Conservation (phyloP, 306 rosid species). For the Ziziphus jujuba region DNA sequence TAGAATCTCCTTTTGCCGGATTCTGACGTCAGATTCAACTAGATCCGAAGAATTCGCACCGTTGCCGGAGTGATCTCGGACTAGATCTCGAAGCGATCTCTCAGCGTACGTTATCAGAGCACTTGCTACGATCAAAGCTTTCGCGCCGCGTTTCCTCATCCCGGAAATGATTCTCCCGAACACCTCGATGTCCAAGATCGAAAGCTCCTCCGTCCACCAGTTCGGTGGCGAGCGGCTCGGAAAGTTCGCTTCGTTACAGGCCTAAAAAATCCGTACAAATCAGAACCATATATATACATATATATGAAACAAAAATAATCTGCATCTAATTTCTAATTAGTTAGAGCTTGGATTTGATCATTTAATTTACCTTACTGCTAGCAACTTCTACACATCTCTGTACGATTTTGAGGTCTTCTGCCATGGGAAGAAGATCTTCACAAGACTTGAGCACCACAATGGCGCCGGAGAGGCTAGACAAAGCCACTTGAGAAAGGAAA, state of each 20-base stretch:
- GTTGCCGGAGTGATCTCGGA: conserved; percentile 75
- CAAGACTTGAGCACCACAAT: conserved; percentile 67
- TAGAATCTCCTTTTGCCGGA: conserved; percentile 54
- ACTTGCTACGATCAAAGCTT: conserved; percentile 46
- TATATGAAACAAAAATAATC: background rate
- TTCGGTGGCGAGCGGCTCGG: conserved; percentile 78
- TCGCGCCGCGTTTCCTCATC: conserved; percentile 63
- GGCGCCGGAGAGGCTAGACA: conserved; percentile 59
- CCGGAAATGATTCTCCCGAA: conserved; percentile 54
- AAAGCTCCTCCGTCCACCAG: conserved; percentile 93
- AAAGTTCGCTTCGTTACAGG: conserved; percentile 62
- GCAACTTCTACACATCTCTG: conserved; percentile 33
- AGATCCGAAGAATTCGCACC: conserved; percentile 9
- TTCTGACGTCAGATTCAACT: conserved; percentile 24
- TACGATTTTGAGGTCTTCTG: conserved; percentile 48
- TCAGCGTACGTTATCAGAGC: conserved; percentile 72
- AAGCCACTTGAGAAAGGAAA: conserved; percentile 66
- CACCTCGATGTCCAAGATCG: conserved; percentile 48
- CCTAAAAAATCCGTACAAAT: conserved; percentile 15
- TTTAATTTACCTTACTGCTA: background rate
- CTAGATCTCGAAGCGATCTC: conserved; percentile 69
- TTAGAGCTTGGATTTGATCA: no score
- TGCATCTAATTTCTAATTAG: background rate
- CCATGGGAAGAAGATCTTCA: conserved; percentile 48
- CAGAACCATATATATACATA: background rate